These are phyloP conservation scores for Sphenostylis stenocarpa DNA, from an alignment of 306 rosid species.

Conservation along the genomic window DNA sequence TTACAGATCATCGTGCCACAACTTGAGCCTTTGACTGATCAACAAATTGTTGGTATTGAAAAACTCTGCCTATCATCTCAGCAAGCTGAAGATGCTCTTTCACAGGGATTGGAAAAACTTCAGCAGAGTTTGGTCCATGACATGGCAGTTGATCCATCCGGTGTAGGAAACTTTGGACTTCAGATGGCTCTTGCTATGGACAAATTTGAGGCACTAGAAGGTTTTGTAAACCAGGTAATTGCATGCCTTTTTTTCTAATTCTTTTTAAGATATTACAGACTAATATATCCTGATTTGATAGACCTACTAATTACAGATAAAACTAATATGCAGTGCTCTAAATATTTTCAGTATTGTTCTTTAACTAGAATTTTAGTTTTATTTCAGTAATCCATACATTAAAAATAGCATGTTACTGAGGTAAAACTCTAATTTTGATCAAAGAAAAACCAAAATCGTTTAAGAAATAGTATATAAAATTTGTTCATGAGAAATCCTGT, in stretches of 20 bases:
- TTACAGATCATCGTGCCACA: constrained; percentile 61
- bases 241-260: not conserved
- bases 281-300: not conserved
- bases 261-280: not conserved
- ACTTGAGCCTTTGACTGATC: constrained; percentile 64
- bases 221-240: constrained; percentile 75
- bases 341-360: no score
- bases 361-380: no score
- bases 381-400: no score
- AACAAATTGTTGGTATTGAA: constrained; percentile 41
- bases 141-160: constrained; percentile 51
- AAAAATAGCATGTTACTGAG: no score
- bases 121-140: constrained; percentile 60
- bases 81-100: constrained; percentile 90
- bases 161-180: constrained; percentile 44
- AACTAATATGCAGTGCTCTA: not conserved
- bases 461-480: no score
- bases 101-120: constrained; percentile 83
- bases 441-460: no score
- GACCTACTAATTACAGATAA: not conserved
- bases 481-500: not conserved
- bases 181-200: constrained; percentile 60
- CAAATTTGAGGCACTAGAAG: constrained; percentile 71
- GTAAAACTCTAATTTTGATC: no score
- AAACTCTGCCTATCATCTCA: constrained; percentile 65